Percentiles rank a stretch among this genome's conserved stretches.
Conservation (phyloP, 129 eudicot genomes). For the Rutidosis leptorrhynchoides region DNA sequence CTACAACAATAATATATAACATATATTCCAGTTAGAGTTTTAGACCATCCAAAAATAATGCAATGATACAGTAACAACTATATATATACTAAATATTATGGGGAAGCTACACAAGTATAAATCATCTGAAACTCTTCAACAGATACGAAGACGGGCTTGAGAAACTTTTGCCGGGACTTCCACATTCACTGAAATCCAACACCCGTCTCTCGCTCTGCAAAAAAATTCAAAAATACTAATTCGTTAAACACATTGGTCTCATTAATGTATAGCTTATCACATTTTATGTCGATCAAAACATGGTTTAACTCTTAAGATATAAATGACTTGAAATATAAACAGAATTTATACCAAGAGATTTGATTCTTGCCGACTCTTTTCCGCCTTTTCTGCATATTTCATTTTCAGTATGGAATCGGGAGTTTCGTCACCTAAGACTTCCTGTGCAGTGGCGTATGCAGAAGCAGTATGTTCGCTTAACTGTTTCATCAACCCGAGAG, state of each 20-base stretch:
- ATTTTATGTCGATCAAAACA: background rate
- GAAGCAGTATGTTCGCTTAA: conserved; percentile 75
- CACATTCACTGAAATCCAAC: conserved; percentile 90
- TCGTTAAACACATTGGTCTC: background rate
- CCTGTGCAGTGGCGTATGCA: conserved; percentile 79
- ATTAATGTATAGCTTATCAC: background rate
- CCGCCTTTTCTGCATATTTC: conserved; percentile 33
- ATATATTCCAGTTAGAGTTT: background rate
- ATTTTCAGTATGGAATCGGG: conserved; percentile 67
- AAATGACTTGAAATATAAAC: background rate
- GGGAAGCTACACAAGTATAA: conserved; percentile 17
- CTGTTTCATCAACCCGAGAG: conserved; percentile 83
- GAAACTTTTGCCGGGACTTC: conserved; percentile 55
- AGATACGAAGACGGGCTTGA: conserved; percentile 67
- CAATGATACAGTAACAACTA: conserved; percentile 20
- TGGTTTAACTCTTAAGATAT: background rate
- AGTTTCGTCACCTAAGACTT: conserved; percentile 83
- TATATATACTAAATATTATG: conserved; percentile 14
- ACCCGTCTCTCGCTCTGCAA: conserved; percentile 76
- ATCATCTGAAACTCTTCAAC: conserved; percentile 70
- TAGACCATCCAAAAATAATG: conserved; percentile 4
- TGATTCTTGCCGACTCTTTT: conserved; percentile 39
- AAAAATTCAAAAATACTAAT: background rate
- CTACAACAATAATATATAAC: conserved; percentile 19
- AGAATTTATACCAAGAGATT: conserved; percentile 45